phyloP scores from a whole-genome alignment of 805 yeast genomes.

The Metschnikowia lachancei region DNA sequence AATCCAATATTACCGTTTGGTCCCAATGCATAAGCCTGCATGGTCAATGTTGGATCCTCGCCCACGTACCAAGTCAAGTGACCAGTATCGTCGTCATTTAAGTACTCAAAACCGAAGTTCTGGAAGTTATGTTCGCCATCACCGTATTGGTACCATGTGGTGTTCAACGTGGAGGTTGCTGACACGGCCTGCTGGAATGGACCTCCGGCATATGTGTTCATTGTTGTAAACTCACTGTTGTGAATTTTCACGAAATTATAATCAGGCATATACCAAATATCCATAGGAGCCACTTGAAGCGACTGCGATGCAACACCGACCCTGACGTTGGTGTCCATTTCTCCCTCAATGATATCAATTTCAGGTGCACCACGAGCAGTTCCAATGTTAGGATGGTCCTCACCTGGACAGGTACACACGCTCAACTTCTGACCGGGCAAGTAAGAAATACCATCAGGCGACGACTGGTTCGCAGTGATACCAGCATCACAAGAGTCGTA shows the following conservation, averaged over 20 bases:
- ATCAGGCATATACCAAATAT: constrained; percentile 43
- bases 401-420: constrained; percentile 34
- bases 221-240: constrained; percentile 28
- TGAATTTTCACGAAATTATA: constrained; percentile 32
- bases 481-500: constrained; percentile 39
- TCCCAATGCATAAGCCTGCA: constrained; percentile 70
- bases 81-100: constrained; percentile 29
- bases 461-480: constrained; percentile 38
- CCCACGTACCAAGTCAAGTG: constrained; percentile 37
- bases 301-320: constrained; percentile 36
- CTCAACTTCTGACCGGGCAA: constrained; percentile 38
- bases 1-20: constrained; percentile 89
- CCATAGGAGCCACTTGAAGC: constrained; percentile 44
- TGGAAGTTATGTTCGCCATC: constrained; percentile 27
- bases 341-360: constrained; percentile 27
- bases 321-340: constrained; percentile 16
- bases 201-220: constrained; percentile 40
- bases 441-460: constrained; percentile 39
- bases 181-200: constrained; percentile 41
- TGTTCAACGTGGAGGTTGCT: constrained; percentile 34
- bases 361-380: constrained; percentile 40
- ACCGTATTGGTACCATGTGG: constrained; percentile 34
- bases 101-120: constrained; percentile 35
- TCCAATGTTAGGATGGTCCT: constrained; percentile 39
- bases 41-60: constrained; percentile 60